These are phyloP conservation scores for Potentilla sterilis DNA, from an alignment of 306 rosid genomes.

Conservation along the genomic window DNA sequence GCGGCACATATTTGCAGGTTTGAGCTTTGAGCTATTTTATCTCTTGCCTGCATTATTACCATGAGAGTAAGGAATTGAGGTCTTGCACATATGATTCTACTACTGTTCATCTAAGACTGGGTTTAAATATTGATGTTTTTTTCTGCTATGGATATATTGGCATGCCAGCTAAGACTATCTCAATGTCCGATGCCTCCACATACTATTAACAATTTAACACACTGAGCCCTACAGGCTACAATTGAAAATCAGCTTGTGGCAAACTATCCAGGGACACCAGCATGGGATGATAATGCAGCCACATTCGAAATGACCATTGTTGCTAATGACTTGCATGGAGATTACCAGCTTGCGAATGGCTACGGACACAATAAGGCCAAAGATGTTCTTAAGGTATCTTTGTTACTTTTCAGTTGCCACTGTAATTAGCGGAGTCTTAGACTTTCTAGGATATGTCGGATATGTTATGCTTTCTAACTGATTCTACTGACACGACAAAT, in stretches of 20 bases:
- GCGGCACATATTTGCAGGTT: slow-evolving; percentile 74
- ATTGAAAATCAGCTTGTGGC: slow-evolving; percentile 58
- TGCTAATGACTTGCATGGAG: slow-evolving; percentile 70
- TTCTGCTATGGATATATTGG: slow-evolving; percentile 10
- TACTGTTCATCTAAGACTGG: not conserved
- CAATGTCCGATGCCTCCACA: not conserved
- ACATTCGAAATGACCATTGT: slow-evolving; percentile 70
- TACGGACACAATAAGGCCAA: slow-evolving; percentile 58
- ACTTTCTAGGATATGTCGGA: not conserved
- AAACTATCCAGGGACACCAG: slow-evolving; percentile 72
- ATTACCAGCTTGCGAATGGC: slow-evolving; percentile 91
- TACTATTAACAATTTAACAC: slow-evolving; percentile 7
- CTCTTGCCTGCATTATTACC: not conserved
- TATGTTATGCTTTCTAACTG: not conserved
- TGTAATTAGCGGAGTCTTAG: not conserved
- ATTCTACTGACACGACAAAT: not conserved
- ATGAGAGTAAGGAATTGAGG: not conserved
- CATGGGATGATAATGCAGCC: slow-evolving; percentile 85
- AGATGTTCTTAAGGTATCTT: slow-evolving; percentile 61
- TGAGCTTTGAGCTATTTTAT: slow-evolving; percentile 10
- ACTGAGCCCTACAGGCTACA: slow-evolving; percentile 50
- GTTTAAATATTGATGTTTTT: not conserved
- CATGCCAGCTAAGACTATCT: slow-evolving; percentile 17
- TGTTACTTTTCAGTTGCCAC: not conserved
- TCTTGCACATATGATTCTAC: not conserved